phyloP scores from a whole-genome alignment of 176 grass and related monocot genomes.

The Microstegium vimineum region DNA sequence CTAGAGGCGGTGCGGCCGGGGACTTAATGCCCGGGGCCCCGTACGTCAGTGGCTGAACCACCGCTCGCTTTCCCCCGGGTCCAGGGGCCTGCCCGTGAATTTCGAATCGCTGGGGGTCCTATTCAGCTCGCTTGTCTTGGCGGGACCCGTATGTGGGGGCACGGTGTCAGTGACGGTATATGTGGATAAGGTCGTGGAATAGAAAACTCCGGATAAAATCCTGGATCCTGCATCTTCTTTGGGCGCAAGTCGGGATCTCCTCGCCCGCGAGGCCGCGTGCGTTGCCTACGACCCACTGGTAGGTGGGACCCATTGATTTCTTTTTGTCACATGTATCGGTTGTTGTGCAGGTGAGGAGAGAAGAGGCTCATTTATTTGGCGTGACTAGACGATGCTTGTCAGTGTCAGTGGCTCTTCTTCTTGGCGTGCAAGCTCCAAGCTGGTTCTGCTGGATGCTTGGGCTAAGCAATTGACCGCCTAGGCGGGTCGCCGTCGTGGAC shows the following conservation, averaged over 20 bases:
- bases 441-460: too few species aligned
- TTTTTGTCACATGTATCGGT: too few species aligned
- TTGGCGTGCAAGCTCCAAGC: too few species aligned
- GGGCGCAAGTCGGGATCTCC: constrained; percentile 10
- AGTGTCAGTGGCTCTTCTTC: background rate
- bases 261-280: background rate
- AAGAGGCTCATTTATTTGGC: background rate
- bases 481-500: background rate
- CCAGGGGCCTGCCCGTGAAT: background rate
- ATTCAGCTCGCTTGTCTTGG: background rate
- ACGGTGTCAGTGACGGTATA: background rate
- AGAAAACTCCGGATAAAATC: background rate
- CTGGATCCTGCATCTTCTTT: constrained; percentile 15
- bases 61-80: background rate
- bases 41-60: background rate
- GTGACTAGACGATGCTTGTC: background rate
- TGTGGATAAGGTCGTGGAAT: constrained; percentile 10
- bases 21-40: background rate
- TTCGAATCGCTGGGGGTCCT: too few species aligned
- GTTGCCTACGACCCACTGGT: background rate
- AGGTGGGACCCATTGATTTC: background rate
- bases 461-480: constrained; percentile 15
- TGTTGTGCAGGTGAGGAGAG: background rate
- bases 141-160: background rate
- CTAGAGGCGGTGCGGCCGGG: background rate